Conservation (phyloP, 2,329 filamentous ascomycete genomes). For the Phialophora expanda region DNA sequence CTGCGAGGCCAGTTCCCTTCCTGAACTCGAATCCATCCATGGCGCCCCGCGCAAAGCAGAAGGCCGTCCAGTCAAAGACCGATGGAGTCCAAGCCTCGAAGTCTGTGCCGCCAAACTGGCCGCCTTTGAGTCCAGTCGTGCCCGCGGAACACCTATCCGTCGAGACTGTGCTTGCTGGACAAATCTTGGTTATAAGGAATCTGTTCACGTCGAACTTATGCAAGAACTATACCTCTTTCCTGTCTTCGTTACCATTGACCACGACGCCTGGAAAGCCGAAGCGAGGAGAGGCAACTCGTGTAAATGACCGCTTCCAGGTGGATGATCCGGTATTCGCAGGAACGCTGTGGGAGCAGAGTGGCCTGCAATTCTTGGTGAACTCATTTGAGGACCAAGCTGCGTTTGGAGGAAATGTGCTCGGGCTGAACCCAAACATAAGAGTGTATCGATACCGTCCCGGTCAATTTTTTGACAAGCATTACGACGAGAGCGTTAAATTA, state of each 20-base stretch:
- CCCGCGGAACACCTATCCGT: constrained; percentile 69
- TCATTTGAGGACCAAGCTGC: constrained; percentile 45
- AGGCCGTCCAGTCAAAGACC: constrained; percentile 11
- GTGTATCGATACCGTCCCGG: constrained; percentile 85
- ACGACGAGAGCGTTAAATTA: constrained; percentile 84
- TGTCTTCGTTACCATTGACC: constrained; percentile 70
- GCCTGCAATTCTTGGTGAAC: constrained; percentile 66
- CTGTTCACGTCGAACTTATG: constrained; percentile 78
- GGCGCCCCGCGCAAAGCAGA: constrained; percentile 31
- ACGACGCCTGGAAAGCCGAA: constrained; percentile 81
- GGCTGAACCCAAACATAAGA: constrained; percentile 84
- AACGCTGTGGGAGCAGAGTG: constrained; percentile 77
- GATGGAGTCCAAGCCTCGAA: constrained; percentile 19
- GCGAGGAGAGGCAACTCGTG: constrained; percentile 77
- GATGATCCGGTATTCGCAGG: constrained; percentile 76
- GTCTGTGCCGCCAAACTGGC: constrained; percentile 65
- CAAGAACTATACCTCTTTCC: constrained; percentile 75
- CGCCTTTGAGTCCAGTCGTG: constrained; percentile 70
- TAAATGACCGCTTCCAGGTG: constrained; percentile 89
- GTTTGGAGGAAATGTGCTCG: constrained; percentile 84
- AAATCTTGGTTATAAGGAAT: constrained; percentile 74
- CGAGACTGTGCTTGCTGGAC: constrained; percentile 62
- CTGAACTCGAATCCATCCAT: constrained; percentile 11
- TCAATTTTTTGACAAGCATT: constrained; percentile 92
- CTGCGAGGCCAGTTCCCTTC: neutral